These are phyloP conservation scores for Truncatella angustata DNA, from an alignment of 2,329 filamentous ascomycete species.

Conservation along the genomic window DNA sequence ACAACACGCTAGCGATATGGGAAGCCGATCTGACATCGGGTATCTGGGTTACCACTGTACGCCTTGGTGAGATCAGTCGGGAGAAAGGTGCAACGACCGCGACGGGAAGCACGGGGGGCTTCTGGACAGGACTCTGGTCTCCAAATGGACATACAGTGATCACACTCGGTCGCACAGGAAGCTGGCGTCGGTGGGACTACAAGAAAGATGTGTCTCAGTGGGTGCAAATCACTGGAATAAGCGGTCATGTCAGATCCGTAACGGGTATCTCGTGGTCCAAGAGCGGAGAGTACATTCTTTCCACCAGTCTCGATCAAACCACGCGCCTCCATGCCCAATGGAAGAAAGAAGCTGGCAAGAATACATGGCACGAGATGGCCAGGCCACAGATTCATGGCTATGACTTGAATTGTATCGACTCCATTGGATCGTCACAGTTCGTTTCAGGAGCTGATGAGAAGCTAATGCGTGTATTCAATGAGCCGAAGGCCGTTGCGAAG, in stretches of 20 bases:
- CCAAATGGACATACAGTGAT: conserved; percentile 72
- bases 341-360: conserved; percentile 43
- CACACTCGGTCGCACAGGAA: conserved; percentile 85
- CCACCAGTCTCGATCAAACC: conserved; percentile 89
- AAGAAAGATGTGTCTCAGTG: conserved; percentile 63
- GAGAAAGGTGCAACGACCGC: conserved; percentile 96
- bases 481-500: conserved; percentile 78
- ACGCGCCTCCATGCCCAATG: conserved; percentile 83
- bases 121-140: conserved; percentile 94
- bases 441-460: conserved; percentile 97
- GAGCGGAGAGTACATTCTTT: conserved; percentile 79
- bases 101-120: conserved; percentile 91
- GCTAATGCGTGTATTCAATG: conserved; percentile 90
- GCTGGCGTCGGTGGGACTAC: conserved; percentile 84
- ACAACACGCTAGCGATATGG: conserved; percentile 95
- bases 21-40: conserved; percentile 79
- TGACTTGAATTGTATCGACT: conserved; percentile 90
- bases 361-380: conserved; percentile 92
- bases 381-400: conserved; percentile 97
- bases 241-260: conserved; percentile 80
- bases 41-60: conserved; percentile 83
- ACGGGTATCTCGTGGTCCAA: conserved; percentile 83
- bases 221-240: conserved; percentile 73
- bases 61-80: conserved; percentile 88
- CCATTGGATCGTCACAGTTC: conserved; percentile 71